phyloP scores from a whole-genome alignment of 176 grass and related monocot genomes.

The Otatea glauca region DNA sequence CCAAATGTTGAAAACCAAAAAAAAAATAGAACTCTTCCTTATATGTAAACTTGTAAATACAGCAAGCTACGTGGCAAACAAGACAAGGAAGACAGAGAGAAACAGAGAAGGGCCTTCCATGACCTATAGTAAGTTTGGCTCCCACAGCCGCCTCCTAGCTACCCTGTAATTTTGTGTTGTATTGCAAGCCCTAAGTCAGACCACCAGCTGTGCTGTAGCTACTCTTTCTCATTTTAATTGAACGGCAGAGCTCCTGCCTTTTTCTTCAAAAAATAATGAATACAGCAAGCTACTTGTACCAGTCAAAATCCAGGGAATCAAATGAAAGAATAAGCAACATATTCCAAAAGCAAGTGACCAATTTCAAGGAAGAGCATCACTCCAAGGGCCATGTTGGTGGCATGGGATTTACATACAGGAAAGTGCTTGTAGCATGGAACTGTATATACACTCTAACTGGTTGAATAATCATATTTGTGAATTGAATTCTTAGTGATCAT shows the following conservation, averaged over 20 bases:
- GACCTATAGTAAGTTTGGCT: no score
- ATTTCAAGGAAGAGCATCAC: background rate
- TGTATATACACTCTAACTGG: background rate
- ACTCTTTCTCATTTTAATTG: no score
- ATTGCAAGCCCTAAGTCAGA: no score
- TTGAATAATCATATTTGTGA: background rate
- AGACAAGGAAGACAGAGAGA: no score
- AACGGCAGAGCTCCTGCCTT: no score
- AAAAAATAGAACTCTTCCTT: background rate
- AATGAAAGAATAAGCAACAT: background rate
- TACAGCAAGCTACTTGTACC: background rate
- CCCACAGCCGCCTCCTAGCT: no score
- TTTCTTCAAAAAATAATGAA: background rate
- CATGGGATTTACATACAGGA: conserved; percentile 14
- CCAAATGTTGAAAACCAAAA: background rate
- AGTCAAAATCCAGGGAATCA: conserved; percentile 12
- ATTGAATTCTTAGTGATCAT: background rate
- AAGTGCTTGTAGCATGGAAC: background rate
- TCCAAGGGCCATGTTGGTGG: background rate
- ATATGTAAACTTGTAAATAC: background rate
- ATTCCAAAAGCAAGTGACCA: background rate
- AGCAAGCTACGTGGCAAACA: background rate
- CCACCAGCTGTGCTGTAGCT: no score
- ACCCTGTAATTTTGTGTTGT: no score
- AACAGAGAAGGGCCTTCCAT: no score